Percentiles rank a stretch among this genome's conserved stretches.
These are phyloP conservation scores for Picea sitchensis DNA, from an alignment of 75 land plant species.

Conservation along the genomic window DNA sequence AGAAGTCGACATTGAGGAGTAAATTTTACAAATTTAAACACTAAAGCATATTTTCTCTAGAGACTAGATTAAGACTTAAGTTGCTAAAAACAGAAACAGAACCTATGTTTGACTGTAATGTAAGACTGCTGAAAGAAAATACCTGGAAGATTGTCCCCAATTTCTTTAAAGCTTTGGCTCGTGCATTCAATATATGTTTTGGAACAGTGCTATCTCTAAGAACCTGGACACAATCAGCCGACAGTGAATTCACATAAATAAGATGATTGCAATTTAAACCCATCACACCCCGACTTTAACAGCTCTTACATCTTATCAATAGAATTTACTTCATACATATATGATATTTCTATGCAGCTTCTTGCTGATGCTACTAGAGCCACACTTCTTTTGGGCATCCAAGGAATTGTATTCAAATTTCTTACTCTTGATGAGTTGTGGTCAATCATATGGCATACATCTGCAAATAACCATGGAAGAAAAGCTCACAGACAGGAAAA, in stretches of 20 bases:
- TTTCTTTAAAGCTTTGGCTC: slow-evolving; percentile 75
- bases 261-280: not conserved
- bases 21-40: not conserved
- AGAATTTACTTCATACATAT: not conserved
- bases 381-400: not conserved
- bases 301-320: not conserved
- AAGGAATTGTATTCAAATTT: not conserved
- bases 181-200: slow-evolving; percentile 42
- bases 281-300: not conserved
- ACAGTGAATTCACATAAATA: slow-evolving; percentile 3
- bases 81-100: not conserved
- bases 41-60: not conserved
- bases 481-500: not conserved
- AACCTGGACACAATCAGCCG: slow-evolving; percentile 43
- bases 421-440: not conserved
- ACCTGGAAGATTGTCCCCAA: slow-evolving; percentile 83
- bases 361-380: not conserved
- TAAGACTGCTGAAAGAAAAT: not conserved
- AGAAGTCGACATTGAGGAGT: not conserved
- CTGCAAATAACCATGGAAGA: not conserved
- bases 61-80: no score
- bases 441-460: not conserved
- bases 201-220: slow-evolving; percentile 52
- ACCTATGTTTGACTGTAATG: not conserved
- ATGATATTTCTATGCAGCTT: not conserved